Evolutionary conservation across 2,329 filamentous ascomycete genomes (phyloP), one percentile per base, ranked within the genome.

Genomic region (Aspergillaceae sp.): DNA sequence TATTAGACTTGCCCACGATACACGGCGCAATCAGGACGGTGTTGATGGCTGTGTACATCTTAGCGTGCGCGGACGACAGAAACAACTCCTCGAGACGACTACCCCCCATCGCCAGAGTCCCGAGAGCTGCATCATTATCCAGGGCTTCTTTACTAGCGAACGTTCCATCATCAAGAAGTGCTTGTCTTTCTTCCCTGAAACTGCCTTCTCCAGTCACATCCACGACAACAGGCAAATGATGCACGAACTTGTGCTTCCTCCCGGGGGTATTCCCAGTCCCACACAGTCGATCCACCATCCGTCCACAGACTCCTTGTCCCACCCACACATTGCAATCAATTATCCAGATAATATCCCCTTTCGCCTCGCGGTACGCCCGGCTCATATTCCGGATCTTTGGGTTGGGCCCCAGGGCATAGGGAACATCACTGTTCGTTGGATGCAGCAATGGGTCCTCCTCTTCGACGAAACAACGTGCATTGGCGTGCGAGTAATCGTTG

Each of bases 321-420:
- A 96, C 77, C 92, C 94, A 98, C 43, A 98, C 82, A 60, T 98
- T 98, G 71, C 90, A 96, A 68, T 98, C 92, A 19, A 94, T 78
- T 43, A 96, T 83, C 92, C 92, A 98, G 26, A 98, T 76, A 28
- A 97, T 77, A 61, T 96, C 89, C 1, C 86, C 84, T 52, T 84
- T 83, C 1, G 89, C 87, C 61, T 97, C 90, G 29, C 89, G 75
- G 62, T 96, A 98, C 2, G 88, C 90, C 38, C 88, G 80, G 63
- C 90, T 96, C 75, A 97, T 87, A 64, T 98, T 98, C 43, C 92
- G 78, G 56, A 98, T 94, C 73, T 98, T 98, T n/a, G 92, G 92
- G 60, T 98, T 98, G 1, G 92, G 92, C 0, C 94, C 94, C 47
- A 97, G 75, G 47, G 79, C 76, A 51, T 76, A 68, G 42, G 68